These are phyloP conservation scores for Euphorbia lathyris DNA, from an alignment of 345 rosid genomes.

Conservation along the genomic window DNA sequence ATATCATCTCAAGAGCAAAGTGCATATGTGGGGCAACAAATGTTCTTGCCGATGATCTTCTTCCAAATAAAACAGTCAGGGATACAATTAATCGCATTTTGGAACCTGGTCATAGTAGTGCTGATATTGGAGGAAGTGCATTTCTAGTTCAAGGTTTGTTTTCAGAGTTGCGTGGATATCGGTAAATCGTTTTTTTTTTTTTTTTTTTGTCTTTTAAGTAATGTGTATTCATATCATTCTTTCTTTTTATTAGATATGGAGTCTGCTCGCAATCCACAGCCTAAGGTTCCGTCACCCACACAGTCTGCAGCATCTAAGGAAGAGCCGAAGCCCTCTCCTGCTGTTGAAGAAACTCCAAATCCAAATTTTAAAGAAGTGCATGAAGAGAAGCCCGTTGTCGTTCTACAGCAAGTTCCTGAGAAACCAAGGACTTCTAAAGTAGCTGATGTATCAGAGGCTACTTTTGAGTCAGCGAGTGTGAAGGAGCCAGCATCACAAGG, in stretches of 20 bases:
- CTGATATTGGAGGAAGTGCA: conserved; percentile 77
- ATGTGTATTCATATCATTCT: not conserved
- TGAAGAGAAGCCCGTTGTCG: conserved; percentile 44
- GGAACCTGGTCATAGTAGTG: conserved; percentile 87
- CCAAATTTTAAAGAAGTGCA: conserved; percentile 31
- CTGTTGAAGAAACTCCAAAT: conserved; percentile 38
- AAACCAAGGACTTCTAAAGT: conserved; percentile 41
- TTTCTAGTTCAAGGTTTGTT: conserved; percentile 83
- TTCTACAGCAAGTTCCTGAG: conserved; percentile 40
- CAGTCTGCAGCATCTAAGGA: conserved; percentile 72
- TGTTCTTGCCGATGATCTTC: conserved; percentile 91
- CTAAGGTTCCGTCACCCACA: conserved; percentile 67
- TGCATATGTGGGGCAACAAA: conserved; percentile 86
- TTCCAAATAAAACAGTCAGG: conserved; percentile 92
- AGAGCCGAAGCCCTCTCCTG: conserved; percentile 41
- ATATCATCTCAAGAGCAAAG: conserved; percentile 66
- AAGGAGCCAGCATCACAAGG: conserved; percentile 70
- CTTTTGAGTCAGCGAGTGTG: conserved; percentile 62
- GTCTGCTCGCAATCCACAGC: conserved; percentile 68
- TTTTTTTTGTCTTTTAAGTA: not conserved
- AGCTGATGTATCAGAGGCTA: conserved; percentile 59
- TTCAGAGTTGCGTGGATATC: not conserved
- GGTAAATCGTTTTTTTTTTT: too few species aligned
- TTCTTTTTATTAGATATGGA: conserved; percentile 25
- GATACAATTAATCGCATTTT: conserved; percentile 87